phyloP scores from a whole-genome alignment of 2,329 filamentous ascomycete genomes.

The Pseudocercospora macadamiae region DNA sequence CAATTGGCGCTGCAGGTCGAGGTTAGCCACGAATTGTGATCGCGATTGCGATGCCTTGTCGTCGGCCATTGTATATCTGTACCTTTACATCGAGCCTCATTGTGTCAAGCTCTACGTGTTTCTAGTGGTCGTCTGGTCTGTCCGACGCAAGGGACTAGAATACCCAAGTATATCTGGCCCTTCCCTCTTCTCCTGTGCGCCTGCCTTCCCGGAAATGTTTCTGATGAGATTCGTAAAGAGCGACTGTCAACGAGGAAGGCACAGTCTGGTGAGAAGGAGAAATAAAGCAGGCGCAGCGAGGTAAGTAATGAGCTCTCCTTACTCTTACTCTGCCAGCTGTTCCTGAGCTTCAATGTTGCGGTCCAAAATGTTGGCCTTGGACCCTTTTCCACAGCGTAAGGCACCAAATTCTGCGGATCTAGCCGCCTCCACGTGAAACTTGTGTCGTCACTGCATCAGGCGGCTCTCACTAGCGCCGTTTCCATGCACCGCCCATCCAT shows the following conservation, averaged over 20 bases:
- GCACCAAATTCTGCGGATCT: not conserved
- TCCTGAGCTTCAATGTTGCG: constrained; percentile 1
- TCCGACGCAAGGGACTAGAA: constrained; percentile 1
- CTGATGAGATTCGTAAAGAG: not conserved
- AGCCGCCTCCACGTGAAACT: constrained; percentile 1
- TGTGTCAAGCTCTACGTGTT: no score
- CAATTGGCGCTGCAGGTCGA: constrained; percentile 68
- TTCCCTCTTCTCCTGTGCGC: not conserved
- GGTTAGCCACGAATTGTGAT: constrained; percentile 43
- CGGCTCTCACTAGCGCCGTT: constrained; percentile 5
- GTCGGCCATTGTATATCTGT: no score
- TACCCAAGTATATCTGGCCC: not conserved
- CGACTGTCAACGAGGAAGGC: not conserved
- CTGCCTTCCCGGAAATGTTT: not conserved
- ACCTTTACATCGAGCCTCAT: constrained; percentile 67
- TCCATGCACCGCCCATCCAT: not conserved
- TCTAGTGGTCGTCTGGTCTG: not conserved
- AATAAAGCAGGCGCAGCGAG: not conserved
- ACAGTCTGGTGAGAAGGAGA: not conserved
- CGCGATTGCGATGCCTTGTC: no score
- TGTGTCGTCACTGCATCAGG: not conserved
- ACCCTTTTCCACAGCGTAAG: not conserved
- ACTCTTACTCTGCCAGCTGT: not conserved
- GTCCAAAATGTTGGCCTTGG: not conserved
- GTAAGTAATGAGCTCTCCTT: not conserved